These are phyloP conservation scores for Pseudovirgaria hyperparasitica DNA, from an alignment of 2,329 filamentous ascomycete species.

Conservation along the genomic window DNA sequence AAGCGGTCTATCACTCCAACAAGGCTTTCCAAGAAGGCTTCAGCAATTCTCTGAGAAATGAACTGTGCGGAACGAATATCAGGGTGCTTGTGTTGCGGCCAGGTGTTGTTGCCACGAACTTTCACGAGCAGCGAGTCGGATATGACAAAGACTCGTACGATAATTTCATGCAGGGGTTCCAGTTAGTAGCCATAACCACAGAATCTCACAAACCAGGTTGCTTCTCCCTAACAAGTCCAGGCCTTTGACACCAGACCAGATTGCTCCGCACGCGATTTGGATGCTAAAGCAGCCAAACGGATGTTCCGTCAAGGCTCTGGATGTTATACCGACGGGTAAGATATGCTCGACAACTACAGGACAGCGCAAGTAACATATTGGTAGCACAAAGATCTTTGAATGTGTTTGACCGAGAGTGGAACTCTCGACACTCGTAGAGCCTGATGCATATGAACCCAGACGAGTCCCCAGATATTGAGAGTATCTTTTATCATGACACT, in stretches of 20 bases:
- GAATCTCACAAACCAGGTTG: too few species aligned
- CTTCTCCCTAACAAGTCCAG: too few species aligned
- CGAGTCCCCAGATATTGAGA: too few species aligned
- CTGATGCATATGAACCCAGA: too few species aligned
- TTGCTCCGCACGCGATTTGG: conserved; percentile 30
- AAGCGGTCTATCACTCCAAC: conserved; percentile 36
- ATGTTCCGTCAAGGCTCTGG: conserved; percentile 33
- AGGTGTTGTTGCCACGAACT: conserved; percentile 36
- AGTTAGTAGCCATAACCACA: too few species aligned
- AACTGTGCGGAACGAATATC: conserved; percentile 34
- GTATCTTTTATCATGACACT: too few species aligned
- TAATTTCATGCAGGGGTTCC: conserved; percentile 33
- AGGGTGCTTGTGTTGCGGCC: conserved; percentile 35
- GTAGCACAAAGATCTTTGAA: conserved; percentile 24
- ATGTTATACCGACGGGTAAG: conserved; percentile 35
- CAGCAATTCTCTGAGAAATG: conserved; percentile 35
- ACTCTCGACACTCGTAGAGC: too few species aligned
- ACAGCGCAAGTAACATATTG: too few species aligned
- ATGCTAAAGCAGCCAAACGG: conserved; percentile 30
- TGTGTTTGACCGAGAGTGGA: conserved; percentile 25
- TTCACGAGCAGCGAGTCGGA: conserved; percentile 34
- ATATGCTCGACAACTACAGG: too few species aligned
- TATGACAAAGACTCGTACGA: conserved; percentile 31
- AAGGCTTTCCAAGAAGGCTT: conserved; percentile 38
- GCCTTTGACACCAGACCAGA: conserved; percentile 30